A percentile compares a stretch with the other conserved stretches of the same genome.
Evolutionary conservation across 768 basidiomycete species (phyloP).

Genomic region (Amylocystis lapponica): DNA sequence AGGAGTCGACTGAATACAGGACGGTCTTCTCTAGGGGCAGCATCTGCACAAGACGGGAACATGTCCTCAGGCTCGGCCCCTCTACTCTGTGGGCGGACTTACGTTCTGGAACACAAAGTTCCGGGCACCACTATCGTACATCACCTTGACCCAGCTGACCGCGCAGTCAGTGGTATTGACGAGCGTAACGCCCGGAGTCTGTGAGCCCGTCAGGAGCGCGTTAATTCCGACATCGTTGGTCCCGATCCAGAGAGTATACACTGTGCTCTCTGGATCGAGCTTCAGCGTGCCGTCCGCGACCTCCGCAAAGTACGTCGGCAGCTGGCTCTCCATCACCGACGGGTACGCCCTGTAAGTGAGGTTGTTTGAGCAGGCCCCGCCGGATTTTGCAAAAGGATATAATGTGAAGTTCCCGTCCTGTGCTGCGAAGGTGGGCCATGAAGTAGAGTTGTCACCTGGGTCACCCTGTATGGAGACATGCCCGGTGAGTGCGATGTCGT

Average conservation of each 20-base stretch:
- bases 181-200: conserved; percentile 38
- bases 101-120: conserved; percentile 58
- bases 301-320: conserved; percentile 45
- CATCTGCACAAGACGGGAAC: conserved; percentile 20
- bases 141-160: conserved; percentile 46
- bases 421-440: conserved; percentile 59
- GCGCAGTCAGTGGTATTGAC: conserved; percentile 50
- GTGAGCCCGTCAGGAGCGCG: conserved; percentile 45
- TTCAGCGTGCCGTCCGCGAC: conserved; percentile 35
- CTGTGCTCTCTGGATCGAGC: conserved; percentile 38
- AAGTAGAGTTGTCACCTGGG: conserved; percentile 35
- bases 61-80: neutral
- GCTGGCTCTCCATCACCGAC: conserved; percentile 47
- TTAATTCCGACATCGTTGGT: conserved; percentile 45
- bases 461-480: conserved; percentile 5
- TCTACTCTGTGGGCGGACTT: conserved; percentile 7
- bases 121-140: conserved; percentile 50
- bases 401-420: conserved; percentile 47
- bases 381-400: conserved; percentile 52
- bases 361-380: conserved; percentile 61
- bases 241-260: conserved; percentile 64
- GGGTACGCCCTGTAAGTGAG: conserved; percentile 54
- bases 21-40: conserved; percentile 22
- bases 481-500: neutral
- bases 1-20: conserved; percentile 19